A percentile compares a stretch with the other conserved stretches of the same genome.
phyloP scores from a whole-genome alignment of 257 asterid species.

The Nicotiana tomentosiformis region DNA sequence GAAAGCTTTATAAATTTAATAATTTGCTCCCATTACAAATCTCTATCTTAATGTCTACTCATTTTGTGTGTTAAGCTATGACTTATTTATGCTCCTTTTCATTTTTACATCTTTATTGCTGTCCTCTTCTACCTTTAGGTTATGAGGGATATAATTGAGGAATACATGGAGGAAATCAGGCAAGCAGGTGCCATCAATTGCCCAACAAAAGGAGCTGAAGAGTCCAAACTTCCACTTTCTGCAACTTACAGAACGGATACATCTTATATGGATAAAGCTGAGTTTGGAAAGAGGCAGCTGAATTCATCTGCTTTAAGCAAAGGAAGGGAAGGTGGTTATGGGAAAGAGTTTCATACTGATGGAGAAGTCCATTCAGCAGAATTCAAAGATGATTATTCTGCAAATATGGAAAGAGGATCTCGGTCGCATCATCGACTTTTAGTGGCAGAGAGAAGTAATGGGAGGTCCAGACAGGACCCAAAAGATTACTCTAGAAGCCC shows the following conservation, averaged over 20 bases:
- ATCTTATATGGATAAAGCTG: slow-evolving; percentile 23
- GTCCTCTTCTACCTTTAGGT: slow-evolving; percentile 34
- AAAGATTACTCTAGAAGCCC: slow-evolving; percentile 24
- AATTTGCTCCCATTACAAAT: background rate
- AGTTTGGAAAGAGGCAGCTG: slow-evolving; percentile 21
- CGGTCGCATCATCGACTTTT: slow-evolving; percentile 20
- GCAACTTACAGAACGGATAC: slow-evolving; percentile 24
- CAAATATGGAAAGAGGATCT: slow-evolving; percentile 23
- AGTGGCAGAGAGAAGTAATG: slow-evolving; percentile 24
- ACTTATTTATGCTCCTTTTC: background rate
- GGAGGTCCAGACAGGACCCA: slow-evolving; percentile 23
- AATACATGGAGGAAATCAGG: slow-evolving; percentile 75
- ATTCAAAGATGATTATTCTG: slow-evolving; percentile 19
- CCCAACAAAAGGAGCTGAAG: slow-evolving; percentile 32
- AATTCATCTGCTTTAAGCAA: slow-evolving; percentile 22
- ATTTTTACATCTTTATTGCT: slow-evolving; percentile 4
- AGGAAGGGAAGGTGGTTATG: slow-evolving; percentile 24
- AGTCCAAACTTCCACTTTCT: slow-evolving; percentile 25
- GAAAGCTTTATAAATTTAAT: background rate
- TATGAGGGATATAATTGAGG: slow-evolving; percentile 74
- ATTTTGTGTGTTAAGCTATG: background rate
- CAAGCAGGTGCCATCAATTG: slow-evolving; percentile 38
- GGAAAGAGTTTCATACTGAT: slow-evolving; percentile 23
- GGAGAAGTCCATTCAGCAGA: slow-evolving; percentile 17
- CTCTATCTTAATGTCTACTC: background rate